These are phyloP conservation scores for Marasmius tenuissimus DNA, from an alignment of 1,284 basidiomycete genomes.

Conservation along the genomic window DNA sequence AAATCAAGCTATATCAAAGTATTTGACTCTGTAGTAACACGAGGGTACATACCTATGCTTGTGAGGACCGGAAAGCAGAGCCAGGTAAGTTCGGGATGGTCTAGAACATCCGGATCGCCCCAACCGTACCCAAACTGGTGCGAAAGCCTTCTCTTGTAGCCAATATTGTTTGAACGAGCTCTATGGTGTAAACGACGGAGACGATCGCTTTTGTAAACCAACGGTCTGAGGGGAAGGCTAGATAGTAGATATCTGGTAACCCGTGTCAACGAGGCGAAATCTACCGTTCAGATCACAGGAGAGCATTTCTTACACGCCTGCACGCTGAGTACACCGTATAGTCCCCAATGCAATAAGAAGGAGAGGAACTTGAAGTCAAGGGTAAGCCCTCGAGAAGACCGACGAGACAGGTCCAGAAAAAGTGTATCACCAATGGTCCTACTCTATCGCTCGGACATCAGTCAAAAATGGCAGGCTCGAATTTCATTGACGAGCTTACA, in stretches of 20 bases:
- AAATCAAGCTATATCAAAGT: neutral
- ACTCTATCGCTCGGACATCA: neutral
- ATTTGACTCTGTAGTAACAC: neutral
- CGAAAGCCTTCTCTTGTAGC: conserved; percentile 22
- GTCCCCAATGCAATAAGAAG: neutral
- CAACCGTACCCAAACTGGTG: conserved; percentile 24
- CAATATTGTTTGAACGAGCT: conserved; percentile 22
- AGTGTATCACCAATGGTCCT: neutral
- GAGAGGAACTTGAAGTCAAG: neutral
- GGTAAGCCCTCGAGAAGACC: neutral
- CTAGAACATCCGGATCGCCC: conserved; percentile 18
- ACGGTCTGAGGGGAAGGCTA: conserved; percentile 24
- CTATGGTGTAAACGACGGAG: conserved; percentile 20
- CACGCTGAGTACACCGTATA: neutral
- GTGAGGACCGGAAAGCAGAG: conserved; percentile 22
- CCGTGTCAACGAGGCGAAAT: conserved; percentile 11
- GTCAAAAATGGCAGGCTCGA: neutral
- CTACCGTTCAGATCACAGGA: neutral
- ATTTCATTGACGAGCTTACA: neutral
- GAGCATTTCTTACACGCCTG: neutral
- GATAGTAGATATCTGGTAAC: conserved; percentile 24
- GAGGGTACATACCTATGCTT: conserved; percentile 18
- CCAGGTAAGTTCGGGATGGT: conserved; percentile 19
- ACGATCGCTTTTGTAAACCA: conserved; percentile 18
- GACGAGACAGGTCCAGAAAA: neutral